Evolutionary conservation across 2,329 filamentous ascomycete species (phyloP).

Genomic region (Fusarium hainanense): DNA sequence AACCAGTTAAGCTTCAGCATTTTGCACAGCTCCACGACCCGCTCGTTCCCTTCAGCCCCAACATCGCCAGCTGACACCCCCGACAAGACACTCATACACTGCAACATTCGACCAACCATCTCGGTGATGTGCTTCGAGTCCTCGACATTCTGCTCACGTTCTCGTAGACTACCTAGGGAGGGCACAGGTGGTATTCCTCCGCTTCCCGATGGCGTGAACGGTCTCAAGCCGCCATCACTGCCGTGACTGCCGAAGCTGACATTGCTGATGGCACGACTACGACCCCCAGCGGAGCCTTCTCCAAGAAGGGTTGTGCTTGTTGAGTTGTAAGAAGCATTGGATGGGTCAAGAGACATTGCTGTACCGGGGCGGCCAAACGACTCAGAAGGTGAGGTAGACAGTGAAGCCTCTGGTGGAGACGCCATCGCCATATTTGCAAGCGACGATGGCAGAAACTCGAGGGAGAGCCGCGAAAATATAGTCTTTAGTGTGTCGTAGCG

Average conservation of each 20-base stretch:
- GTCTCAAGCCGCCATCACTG: constrained; percentile 59
- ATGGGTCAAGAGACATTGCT: constrained; percentile 78
- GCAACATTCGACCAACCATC: constrained; percentile 93
- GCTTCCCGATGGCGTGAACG: constrained; percentile 60
- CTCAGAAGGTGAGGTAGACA: constrained; percentile 64
- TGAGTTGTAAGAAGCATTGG: constrained; percentile 81
- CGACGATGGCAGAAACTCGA: constrained; percentile 76
- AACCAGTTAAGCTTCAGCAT: constrained; percentile 98
- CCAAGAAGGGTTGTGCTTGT: constrained; percentile 84
- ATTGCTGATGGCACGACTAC: constrained; percentile 87
- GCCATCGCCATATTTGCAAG: constrained; percentile 63
- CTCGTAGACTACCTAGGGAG: constrained; percentile 57
- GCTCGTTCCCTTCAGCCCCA: constrained; percentile 77
- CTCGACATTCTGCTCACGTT: constrained; percentile 71
- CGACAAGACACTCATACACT: constrained; percentile 92
- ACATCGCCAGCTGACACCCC: constrained; percentile 62
- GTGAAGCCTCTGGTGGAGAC: constrained; percentile 64
- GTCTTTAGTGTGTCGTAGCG: constrained; percentile 89
- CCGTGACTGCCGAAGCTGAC: constrained; percentile 73
- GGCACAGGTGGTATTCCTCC: constrained; percentile 37
- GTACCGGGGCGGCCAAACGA: constrained; percentile 73
- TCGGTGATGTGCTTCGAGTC: constrained; percentile 87
- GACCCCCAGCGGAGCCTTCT: constrained; percentile 65
- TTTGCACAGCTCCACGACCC: constrained; percentile 85
- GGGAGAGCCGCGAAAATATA: constrained; percentile 88